phyloP scores from a whole-genome alignment of 495 filamentous ascomycete genomes.

The Aspergillus bertholletiae region DNA sequence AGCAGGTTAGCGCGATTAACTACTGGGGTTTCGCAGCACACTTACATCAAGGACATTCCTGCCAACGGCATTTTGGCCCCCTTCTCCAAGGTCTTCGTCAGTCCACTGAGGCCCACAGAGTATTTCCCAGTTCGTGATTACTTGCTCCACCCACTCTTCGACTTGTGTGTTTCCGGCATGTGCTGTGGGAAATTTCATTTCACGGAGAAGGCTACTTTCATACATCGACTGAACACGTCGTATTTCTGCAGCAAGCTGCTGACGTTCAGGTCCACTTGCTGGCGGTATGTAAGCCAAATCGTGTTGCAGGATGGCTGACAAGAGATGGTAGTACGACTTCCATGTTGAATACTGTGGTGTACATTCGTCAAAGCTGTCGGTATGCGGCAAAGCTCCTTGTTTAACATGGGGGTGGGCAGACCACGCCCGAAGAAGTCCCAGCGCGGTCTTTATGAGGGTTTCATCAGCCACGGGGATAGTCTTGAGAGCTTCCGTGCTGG shows the following conservation, averaged over 20 bases:
- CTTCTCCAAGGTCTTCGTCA: constrained; percentile 72
- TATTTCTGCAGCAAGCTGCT: constrained; percentile 67
- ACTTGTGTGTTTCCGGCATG: constrained; percentile 68
- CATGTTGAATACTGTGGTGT: constrained; percentile 48
- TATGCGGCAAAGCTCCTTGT: constrained; percentile 45
- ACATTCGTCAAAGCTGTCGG: constrained; percentile 14
- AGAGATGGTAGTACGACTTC: constrained; percentile 73
- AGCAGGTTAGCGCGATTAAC: constrained; percentile 1
- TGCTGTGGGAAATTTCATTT: constrained; percentile 80
- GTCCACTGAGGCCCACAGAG: constrained; percentile 71
- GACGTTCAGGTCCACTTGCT: constrained; percentile 40
- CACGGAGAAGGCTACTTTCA: constrained; percentile 66
- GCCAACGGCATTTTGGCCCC: constrained; percentile 68
- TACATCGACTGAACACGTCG: constrained; percentile 71
- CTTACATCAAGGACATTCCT: constrained; percentile 68
- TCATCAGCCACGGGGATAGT: constrained; percentile 22
- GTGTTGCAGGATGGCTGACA: constrained; percentile 56
- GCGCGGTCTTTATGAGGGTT: constrained; percentile 30
- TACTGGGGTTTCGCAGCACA: neutral
- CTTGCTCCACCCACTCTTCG: constrained; percentile 74
- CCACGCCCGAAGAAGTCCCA: constrained; percentile 40
- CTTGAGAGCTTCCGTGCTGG: constrained; percentile 51
- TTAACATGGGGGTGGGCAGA: constrained; percentile 37
- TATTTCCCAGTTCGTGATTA: constrained; percentile 80
- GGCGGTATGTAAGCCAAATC: constrained; percentile 31